Evolutionary conservation across 1,284 basidiomycete species (phyloP).

Genomic region (Veloporphyrellus conicus): DNA sequence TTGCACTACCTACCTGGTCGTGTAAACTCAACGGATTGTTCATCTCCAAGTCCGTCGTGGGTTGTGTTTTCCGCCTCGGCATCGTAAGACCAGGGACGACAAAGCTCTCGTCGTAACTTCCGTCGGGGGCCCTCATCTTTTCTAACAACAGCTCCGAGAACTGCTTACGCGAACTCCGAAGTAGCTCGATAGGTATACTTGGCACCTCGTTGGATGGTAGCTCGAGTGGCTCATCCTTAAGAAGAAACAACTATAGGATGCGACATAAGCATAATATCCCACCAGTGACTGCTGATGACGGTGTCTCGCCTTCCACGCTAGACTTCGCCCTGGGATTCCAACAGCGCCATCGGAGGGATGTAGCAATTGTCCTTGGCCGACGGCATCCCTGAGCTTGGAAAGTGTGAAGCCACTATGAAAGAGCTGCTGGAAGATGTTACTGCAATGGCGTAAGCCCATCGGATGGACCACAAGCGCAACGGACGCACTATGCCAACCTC

Average conservation of each 20-base stretch:
- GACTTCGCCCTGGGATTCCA: conserved; percentile 61
- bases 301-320: conserved; percentile 70
- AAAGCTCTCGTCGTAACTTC: conserved; percentile 67
- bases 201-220: conserved; percentile 43
- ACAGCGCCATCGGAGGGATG: conserved; percentile 36
- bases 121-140: conserved; percentile 73
- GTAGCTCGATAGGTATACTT: conserved; percentile 41
- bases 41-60: conserved; percentile 51
- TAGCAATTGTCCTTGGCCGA: conserved; percentile 58
- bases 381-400: conserved; percentile 61
- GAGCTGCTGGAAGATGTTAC: conserved; percentile 57
- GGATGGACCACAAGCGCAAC: not conserved
- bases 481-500: conserved; percentile 24
- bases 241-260: conserved; percentile 54
- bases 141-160: conserved; percentile 54
- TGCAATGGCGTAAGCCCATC: conserved; percentile 26
- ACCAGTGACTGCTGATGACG: conserved; percentile 2
- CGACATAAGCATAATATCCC: conserved; percentile 8
- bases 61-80: conserved; percentile 35
- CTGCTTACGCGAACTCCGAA: conserved; percentile 47
- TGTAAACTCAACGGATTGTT: conserved; percentile 88
- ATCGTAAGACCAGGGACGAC: conserved; percentile 47
- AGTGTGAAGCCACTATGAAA: conserved; percentile 54
- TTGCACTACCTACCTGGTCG: conserved; percentile 53
- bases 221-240: conserved; percentile 55